Base-by-base conservation (phyloP, 176 grass and related monocot species). In the Oryza australiensis region DNA sequence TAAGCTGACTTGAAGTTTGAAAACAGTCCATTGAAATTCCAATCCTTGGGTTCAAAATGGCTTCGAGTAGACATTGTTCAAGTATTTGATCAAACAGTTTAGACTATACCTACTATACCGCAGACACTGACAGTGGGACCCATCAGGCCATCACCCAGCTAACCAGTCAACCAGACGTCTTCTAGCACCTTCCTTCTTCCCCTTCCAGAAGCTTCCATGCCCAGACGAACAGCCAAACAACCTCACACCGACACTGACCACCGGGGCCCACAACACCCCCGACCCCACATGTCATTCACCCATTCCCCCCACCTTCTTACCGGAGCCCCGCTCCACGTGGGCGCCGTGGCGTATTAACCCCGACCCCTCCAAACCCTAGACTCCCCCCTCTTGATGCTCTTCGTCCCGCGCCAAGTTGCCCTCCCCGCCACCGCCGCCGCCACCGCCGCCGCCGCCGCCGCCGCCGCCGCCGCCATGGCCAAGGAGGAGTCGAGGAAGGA, bases 361-460 rank as follows among this genome's bases (percentile, higher is more conserved):
- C 41, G 32, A 35, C 42, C 26, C 7, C 41, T 80, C 18, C 43
- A 80, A 75, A 81, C 82, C 55, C 55, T 60, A 55, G 49, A 18
- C 18, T 55, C 9, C 37, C 82, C 22, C 46, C 46, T 59, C 67
- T 65, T 16, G 22, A 93, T 98, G 82, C 85, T 75, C 41, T 93
- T 98, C 85, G 64, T 90, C 45, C 92, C 95, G 57, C 88, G 88
- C 26, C 88, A 92, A 81, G 87, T 98, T 45, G 48, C 79, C 10
- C 72, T 93, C 74, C 71, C 71, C 80, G 45, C 80, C 80, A 65
- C 65, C 53, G 64, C 84, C 49, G 76, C 77, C 62, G 75, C 71
- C 80, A 34, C 80, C 80, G 69, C 65, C 53, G 64, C 84, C 49
- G 76, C 77, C 62, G 75, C 71, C 80, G 45, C 80, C 80, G 75